Conservation (phyloP, 768 basidiomycete species). For the Nevesoporus exiguus region DNA sequence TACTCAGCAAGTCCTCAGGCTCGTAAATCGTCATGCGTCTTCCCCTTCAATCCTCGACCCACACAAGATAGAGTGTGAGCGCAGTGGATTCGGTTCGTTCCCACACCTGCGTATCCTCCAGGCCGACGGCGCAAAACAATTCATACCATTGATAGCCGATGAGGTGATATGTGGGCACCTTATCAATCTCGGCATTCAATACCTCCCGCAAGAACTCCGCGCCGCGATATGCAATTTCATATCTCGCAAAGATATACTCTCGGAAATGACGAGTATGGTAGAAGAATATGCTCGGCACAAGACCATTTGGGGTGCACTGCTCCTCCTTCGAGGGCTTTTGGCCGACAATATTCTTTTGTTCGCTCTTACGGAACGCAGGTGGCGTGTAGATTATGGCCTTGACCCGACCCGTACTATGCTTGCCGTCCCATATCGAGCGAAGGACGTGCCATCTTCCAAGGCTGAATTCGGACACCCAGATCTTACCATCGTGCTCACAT, state of each 20-base stretch:
- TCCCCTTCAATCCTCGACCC: too few species aligned
- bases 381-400: neutral
- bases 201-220: neutral
- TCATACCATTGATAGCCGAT: neutral
- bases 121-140: too few species aligned
- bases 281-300: neutral
- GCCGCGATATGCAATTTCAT: neutral
- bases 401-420: neutral
- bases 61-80: too few species aligned
- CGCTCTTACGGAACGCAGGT: neutral
- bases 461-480: neutral
- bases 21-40: too few species aligned
- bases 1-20: too few species aligned
- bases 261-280: neutral
- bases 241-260: neutral
- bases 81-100: too few species aligned
- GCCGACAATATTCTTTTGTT: neutral
- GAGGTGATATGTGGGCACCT: neutral
- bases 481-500: neutral
- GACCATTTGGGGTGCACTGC: neutral
- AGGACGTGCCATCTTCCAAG: neutral
- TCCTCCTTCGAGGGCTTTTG: neutral
- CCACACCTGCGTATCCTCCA: too few species aligned
- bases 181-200: neutral
- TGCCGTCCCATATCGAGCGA: neutral